Evolutionary conservation across 495 filamentous ascomycete genomes (phyloP).

Genomic region (Geoglossum glabrum): DNA sequence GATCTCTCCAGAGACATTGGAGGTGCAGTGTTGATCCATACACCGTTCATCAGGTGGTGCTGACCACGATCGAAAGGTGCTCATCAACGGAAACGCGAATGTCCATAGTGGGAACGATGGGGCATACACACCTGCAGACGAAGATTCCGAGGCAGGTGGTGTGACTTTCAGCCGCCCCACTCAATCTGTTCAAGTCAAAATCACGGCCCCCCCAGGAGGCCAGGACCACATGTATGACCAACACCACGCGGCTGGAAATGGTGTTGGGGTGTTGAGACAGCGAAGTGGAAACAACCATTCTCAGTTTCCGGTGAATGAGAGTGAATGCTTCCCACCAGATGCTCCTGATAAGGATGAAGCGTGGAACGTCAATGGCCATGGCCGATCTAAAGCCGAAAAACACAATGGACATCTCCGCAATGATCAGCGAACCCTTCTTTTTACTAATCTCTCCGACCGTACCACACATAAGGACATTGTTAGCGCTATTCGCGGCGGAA

Average conservation of each 20-base stretch:
- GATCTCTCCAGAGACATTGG: slow-evolving; percentile 2
- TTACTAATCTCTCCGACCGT: slow-evolving; percentile 41
- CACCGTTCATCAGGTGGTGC: background rate
- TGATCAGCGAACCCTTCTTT: slow-evolving; percentile 40
- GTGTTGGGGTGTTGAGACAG: background rate
- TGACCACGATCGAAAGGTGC: background rate
- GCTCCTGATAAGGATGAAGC: background rate
- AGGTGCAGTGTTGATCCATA: background rate
- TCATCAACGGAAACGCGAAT: background rate
- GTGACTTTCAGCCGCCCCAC: background rate
- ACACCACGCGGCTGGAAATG: background rate
- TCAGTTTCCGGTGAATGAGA: background rate
- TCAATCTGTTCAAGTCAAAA: background rate
- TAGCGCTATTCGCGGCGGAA: slow-evolving; percentile 44
- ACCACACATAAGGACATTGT: slow-evolving; percentile 47
- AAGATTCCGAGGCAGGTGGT: background rate
- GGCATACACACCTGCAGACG: background rate
- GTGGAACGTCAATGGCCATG: background rate
- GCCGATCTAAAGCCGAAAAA: background rate
- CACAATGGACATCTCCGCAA: background rate
- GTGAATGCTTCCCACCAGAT: background rate
- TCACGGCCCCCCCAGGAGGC: background rate
- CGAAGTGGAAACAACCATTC: background rate
- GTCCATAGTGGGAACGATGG: background rate
- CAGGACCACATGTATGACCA: background rate